Percentiles rank a stretch among this genome's conserved stretches.
These are phyloP conservation scores for Friedmanniomyces simplex DNA, from an alignment of 495 filamentous ascomycete species.

Conservation along the genomic window DNA sequence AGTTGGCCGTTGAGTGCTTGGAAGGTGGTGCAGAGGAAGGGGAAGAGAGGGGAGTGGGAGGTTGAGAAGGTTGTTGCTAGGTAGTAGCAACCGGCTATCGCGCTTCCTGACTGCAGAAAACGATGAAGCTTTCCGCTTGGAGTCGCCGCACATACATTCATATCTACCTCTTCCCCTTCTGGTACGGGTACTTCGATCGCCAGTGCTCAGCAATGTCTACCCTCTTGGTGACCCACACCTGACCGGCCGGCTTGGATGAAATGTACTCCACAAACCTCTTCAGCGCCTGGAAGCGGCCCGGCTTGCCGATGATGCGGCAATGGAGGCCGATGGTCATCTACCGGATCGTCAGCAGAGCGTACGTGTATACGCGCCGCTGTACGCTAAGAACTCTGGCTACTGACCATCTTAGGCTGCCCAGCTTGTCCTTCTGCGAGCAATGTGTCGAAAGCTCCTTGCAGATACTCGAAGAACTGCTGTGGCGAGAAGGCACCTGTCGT, in stretches of 20 bases:
- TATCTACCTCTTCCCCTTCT: constrained; percentile 18
- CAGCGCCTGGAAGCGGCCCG: constrained; percentile 34
- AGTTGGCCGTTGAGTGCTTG: constrained; percentile 72
- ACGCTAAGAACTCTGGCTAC: background rate
- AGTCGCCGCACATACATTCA: background rate
- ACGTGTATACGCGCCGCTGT: too few relatives aligned
- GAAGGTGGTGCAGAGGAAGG: constrained; percentile 72
- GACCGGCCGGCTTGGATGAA: constrained; percentile 25
- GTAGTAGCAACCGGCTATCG: background rate
- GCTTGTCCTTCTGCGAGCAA: constrained; percentile 34
- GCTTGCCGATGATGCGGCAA: constrained; percentile 35
- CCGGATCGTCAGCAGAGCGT: background rate
- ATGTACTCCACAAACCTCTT: constrained; percentile 40
- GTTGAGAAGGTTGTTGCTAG: constrained; percentile 47
- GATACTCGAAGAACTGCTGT: constrained; percentile 28
- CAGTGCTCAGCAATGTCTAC: constrained; percentile 37
- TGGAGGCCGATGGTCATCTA: constrained; percentile 40
- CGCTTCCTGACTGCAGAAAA: background rate
- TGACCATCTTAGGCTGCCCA: constrained; percentile 28
- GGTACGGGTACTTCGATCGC: constrained; percentile 35
- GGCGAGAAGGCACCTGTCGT: constrained; percentile 30
- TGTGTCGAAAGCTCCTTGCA: constrained; percentile 35
- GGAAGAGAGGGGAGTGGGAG: constrained; percentile 64
- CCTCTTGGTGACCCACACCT: constrained; percentile 40
- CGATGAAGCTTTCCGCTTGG: background rate